Evolutionary conservation across 495 filamentous ascomycete species (phyloP).

Genomic region (Neurospora sublineolata): DNA sequence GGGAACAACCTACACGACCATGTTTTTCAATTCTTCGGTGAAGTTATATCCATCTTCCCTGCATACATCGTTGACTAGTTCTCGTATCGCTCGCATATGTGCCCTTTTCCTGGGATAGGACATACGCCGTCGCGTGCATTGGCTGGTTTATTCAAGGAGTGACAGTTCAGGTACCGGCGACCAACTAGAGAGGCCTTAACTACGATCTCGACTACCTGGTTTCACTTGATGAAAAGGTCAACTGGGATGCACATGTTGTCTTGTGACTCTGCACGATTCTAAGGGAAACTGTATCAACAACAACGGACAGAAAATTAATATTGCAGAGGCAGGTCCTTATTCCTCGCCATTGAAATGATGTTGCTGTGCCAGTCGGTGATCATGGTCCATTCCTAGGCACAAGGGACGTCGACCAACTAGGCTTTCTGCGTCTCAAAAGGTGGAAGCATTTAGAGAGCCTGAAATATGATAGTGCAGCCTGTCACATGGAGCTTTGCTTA

Average conservation of each 20-base stretch:
- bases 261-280: neutral
- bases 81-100: neutral
- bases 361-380: neutral
- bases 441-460: neutral
- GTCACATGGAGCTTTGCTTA: neutral
- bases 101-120: neutral
- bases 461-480: neutral
- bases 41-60: neutral
- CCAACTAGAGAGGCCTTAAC: neutral
- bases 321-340: neutral
- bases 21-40: neutral
- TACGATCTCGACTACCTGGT: neutral
- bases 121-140: neutral
- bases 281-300: neutral
- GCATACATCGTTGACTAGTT: neutral
- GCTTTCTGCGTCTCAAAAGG: neutral
- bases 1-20: neutral
- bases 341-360: neutral
- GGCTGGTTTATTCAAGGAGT: neutral
- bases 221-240: neutral
- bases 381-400: neutral
- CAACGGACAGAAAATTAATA: neutral
- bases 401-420: neutral
- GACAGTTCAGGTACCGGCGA: neutral
- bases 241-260: neutral